These are phyloP conservation scores for Rosa chinensis DNA, from an alignment of 306 rosid genomes.

Conservation along the genomic window DNA sequence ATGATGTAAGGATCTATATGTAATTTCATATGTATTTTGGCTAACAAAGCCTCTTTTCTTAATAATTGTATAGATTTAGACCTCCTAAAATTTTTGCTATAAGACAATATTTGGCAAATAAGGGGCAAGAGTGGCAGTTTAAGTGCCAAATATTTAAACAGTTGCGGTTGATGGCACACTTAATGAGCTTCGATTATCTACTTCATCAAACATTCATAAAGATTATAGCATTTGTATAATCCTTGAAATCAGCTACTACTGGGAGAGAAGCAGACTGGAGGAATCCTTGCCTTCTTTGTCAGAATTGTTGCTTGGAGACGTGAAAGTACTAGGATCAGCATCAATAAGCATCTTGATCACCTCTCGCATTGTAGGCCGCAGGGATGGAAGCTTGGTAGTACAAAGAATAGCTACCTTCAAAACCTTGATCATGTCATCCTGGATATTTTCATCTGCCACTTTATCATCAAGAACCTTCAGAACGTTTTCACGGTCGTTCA, in stretches of 20 bases:
- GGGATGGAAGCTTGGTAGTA: conserved; percentile 72
- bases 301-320: conserved; percentile 19
- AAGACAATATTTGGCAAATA: too few species aligned
- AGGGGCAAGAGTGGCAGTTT: too few species aligned
- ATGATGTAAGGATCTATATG: too few species aligned
- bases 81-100: too few species aligned
- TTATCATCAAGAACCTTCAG: conserved; percentile 59
- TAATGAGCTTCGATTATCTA: not conserved
- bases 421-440: conserved; percentile 67
- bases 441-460: conserved; percentile 41
- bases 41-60: too few species aligned
- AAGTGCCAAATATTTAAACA: not conserved
- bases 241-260: not conserved
- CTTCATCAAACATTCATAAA: not conserved
- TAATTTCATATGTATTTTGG: too few species aligned
- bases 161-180: not conserved
- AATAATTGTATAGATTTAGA: too few species aligned
- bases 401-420: conserved; percentile 79
- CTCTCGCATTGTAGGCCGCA: conserved; percentile 93
- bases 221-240: not conserved
- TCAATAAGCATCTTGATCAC: conserved; percentile 79
- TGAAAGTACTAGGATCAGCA: conserved; percentile 55
- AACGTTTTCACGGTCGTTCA: conserved; percentile 53
- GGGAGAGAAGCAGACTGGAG: conserved; percentile 21
- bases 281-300: conserved; percentile 31